Base-by-base conservation (phyloP, 2,329 filamentous ascomycete species). In the Dactylellina leptospora region DNA sequence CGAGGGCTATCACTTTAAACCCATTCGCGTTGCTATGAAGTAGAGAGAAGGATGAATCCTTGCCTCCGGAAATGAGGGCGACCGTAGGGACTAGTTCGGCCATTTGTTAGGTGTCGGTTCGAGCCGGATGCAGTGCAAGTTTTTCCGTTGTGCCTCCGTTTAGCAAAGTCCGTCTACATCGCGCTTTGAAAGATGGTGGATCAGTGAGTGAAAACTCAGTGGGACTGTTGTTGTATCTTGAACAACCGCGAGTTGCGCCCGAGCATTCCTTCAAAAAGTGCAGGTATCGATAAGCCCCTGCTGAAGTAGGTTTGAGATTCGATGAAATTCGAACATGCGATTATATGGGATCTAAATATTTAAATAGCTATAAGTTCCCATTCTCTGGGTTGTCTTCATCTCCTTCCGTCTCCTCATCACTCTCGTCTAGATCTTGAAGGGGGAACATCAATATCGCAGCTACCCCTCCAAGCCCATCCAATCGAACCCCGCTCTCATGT, bases 21-120 rank as follows among this genome's bases (percentile, higher is more conserved):
- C 91, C 92, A 79, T 96, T 90, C 69, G 87, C 86, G 75, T 92
- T 83, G 80, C 93, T 97, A 82, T 99, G 95, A 68, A 97, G 85
- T 75, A 96, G 85, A 18, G 91, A 93, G 82, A 90, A 97, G 80
- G 99, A 89, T 75, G 93, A 97, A 82, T 99, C 95, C 82, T 99
- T 99, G 75, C 95, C 95, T 71, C 95, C 95, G 18, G 95, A 99
- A 75, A 99, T 89, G 74, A 99, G 84, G 53, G 91, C 93, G 76
- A 99, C 93, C 6, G 59, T 55, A 82, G 73, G 81, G 79, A 74
- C 82, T 81, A 68, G 78, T 75, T 28, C 40, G 61, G 81, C 76
- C 82, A 83, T 84, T 76, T 74, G 70, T n/a, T n/a, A n/a, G n/a
- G n/a, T n/a, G n/a, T n/a, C n/a, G n/a, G n/a, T n/a, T n/a, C n/a